phyloP scores from a whole-genome alignment of 495 filamentous ascomycete species.

The Tuber microsphaerosporum region DNA sequence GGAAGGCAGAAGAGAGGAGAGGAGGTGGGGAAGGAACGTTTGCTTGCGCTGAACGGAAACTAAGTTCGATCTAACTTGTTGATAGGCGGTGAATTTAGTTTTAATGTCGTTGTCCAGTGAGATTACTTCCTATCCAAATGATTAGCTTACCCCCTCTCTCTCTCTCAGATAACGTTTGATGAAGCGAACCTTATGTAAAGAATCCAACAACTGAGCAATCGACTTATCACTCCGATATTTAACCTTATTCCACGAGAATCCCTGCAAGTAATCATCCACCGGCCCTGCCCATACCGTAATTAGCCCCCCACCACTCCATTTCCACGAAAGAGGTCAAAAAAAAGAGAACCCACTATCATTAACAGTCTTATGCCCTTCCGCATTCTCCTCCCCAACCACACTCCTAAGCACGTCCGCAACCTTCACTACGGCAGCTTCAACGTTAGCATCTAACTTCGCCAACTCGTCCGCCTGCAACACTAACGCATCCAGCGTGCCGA shows the following conservation, averaged over 20 bases:
- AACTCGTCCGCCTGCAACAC: conserved; percentile 95
- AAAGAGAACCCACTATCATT: conserved; percentile 85
- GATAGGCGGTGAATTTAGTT: conserved; percentile 86
- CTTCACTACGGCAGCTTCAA: conserved; percentile 77
- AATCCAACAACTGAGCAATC: conserved; percentile 73
- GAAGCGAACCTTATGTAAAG: conserved; percentile 65
- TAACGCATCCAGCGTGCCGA: conserved; percentile 90
- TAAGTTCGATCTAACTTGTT: conserved; percentile 73
- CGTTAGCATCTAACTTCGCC: conserved; percentile 71
- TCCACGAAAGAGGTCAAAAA: neutral
- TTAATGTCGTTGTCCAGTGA: conserved; percentile 93
- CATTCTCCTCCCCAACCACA: conserved; percentile 74
- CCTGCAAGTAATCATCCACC: conserved; percentile 81
- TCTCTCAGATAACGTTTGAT: neutral
- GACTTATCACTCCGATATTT: conserved; percentile 90
- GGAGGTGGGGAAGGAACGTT: conserved; percentile 65
- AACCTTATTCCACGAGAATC: conserved; percentile 91
- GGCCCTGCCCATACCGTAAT: conserved; percentile 55
- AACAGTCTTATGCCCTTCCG: conserved; percentile 81
- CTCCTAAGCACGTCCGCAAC: conserved; percentile 75
- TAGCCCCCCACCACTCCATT: conserved; percentile 6
- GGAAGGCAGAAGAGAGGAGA: conserved; percentile 70
- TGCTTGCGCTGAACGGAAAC: conserved; percentile 74
- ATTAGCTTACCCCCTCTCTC: conserved; percentile 8
- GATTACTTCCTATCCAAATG: conserved; percentile 59